Percentiles rank a stretch among this genome's conserved stretches.
Evolutionary conservation across 768 basidiomycete species (phyloP).

Genomic region (Tricholoma furcatifolium): DNA sequence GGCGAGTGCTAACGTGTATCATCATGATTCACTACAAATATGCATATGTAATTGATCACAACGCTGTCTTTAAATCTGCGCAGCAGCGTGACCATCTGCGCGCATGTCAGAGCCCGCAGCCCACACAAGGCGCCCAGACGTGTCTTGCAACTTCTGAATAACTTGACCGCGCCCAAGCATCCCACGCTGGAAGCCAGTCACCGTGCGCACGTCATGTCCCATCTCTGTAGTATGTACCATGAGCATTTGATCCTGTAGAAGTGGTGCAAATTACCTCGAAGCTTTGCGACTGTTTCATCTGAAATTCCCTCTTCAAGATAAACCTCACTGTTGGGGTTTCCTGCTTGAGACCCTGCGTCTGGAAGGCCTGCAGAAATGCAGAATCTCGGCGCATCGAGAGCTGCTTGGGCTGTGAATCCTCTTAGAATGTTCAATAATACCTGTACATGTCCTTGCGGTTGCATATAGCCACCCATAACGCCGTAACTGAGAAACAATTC

Average conservation of each 20-base stretch:
- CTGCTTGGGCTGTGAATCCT: constrained; percentile 84
- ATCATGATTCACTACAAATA: too few species aligned
- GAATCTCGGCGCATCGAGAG: constrained; percentile 93
- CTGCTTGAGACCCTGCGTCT: constrained; percentile 52
- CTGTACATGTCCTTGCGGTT: constrained; percentile 97
- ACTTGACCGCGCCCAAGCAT: constrained; percentile 87
- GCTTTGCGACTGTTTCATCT: constrained; percentile 55
- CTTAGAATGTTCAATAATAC: constrained; percentile 88
- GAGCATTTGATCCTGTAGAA: not conserved
- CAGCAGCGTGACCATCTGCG: constrained; percentile 84
- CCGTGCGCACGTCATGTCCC: constrained; percentile 80
- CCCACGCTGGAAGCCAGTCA: constrained; percentile 57
- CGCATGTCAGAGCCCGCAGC: constrained; percentile 91
- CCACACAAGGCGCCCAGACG: constrained; percentile 80
- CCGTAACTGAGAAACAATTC: constrained; percentile 89
- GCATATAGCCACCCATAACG: constrained; percentile 93
- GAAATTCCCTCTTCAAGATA: constrained; percentile 87
- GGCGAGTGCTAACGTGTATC: not conserved
- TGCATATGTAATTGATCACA: too few species aligned
- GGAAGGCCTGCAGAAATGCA: constrained; percentile 89
- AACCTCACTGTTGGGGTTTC: constrained; percentile 79
- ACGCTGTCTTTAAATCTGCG: constrained; percentile 74
- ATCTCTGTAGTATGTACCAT: constrained; percentile 51
- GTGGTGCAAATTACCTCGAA: constrained; percentile 52
- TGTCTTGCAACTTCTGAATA: constrained; percentile 75